Evolutionary conservation across 176 grass and related monocot species (phyloP), one percentile per base, ranked within the genome.

Genomic region (Musa schizocarpa): DNA sequence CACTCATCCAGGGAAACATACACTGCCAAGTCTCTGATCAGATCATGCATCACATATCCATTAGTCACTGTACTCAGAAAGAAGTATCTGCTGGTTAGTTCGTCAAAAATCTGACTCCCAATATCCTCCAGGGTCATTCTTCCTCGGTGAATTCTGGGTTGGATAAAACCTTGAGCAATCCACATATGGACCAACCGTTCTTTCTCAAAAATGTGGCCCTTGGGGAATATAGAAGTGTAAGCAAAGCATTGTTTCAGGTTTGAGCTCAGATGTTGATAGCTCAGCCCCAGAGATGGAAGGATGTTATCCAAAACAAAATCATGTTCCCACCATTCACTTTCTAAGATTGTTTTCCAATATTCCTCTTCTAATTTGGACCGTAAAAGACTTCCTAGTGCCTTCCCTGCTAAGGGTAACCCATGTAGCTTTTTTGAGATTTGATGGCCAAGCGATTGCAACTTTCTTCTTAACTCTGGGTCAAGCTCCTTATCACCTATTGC

Each of bases 101-200:
- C 68, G 54, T 64, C 48, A 53, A 80, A 73, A n/a, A 56, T 63
- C 24, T 29, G 13, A 6, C 25, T 51, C 53, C 77, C 65, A 59
- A 43, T 56, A 50, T 59, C 77, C 65, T 79, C 66, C 19, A 54
- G 2, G 9, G 9, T 53, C 27, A 52, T 71, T 58, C n/a, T 17
- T 29, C 11, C 25, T 20, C 13, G 0, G 29, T 43, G 24, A 27
- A 43, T 43, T 34, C 51, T 57, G 1, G 61, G 16, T 1, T 67
- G 48, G n/a, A 81, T 68, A 20, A 81, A 81, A 76, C 76, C 76
- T 61, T 81, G 79, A 71, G 81, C 74, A 14, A 84, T 82, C 88
- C 88, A 87, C 81, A 90, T 90, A 13, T 87, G 78, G 53, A 84
- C 58, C 62, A 90, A 34, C 26, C 27, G 81, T 14, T 87, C 71